Percentiles rank a stretch among this genome's conserved stretches.
Conservation (phyloP, 371 early-diverging fungal genomes). For the Mucor velutinosus region DNA sequence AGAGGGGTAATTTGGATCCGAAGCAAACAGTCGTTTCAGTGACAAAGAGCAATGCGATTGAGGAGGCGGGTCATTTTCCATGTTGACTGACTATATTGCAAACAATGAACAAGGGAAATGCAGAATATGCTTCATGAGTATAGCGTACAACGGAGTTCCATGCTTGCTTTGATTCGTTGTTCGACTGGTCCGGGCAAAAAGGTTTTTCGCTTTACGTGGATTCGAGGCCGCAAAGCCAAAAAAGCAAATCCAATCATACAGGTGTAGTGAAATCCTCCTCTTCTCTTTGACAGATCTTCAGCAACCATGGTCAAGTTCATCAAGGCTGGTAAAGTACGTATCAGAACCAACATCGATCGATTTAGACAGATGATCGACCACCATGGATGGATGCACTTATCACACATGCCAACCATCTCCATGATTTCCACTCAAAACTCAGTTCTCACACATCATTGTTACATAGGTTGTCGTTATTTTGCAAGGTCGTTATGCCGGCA, state of each 20-base stretch:
- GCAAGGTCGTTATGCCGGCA: conserved; percentile 97
- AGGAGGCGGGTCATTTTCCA: neutral
- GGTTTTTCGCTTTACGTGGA: neutral
- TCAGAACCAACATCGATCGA: conserved; percentile 7
- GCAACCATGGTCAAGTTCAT: conserved; percentile 70
- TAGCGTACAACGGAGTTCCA: neutral
- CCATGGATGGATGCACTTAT: neutral
- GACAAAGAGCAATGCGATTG: neutral
- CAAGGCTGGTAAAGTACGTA: conserved; percentile 61
- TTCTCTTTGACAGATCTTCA: conserved; percentile 31
- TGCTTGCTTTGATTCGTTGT: neutral
- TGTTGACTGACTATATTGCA: neutral
- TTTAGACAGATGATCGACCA: neutral
- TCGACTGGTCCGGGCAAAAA: conserved; percentile 3
- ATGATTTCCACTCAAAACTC: neutral
- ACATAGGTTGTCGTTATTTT: conserved; percentile 92
- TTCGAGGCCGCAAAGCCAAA: conserved; percentile 1
- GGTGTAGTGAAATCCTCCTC: conserved; percentile 22
- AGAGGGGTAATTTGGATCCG: neutral
- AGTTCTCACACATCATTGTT: neutral
- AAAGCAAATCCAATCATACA: neutral
- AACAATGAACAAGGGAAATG: neutral
- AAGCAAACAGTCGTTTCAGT: neutral
- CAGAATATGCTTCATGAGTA: neutral
- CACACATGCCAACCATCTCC: neutral